These are phyloP conservation scores for Annulohypoxylon bovei DNA, from an alignment of 495 filamentous ascomycete species.

Conservation along the genomic window DNA sequence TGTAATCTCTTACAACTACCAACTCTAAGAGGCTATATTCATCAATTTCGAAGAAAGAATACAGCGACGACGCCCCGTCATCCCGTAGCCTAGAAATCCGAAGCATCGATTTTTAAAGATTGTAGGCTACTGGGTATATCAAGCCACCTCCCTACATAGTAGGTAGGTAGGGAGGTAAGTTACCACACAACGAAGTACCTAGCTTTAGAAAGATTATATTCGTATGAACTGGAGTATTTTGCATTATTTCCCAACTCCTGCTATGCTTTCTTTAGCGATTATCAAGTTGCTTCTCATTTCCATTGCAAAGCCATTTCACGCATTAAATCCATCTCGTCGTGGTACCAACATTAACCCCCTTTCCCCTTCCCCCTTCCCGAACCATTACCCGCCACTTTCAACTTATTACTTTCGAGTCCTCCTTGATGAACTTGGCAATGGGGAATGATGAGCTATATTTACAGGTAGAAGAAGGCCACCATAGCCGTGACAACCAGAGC, in stretches of 20 bases:
- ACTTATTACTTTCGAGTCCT: background rate
- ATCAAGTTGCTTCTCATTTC: background rate
- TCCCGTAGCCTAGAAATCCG: background rate
- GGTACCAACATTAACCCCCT: conserved; percentile 25
- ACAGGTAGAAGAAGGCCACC: conserved; percentile 47
- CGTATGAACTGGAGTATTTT: conserved; percentile 22
- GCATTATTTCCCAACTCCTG: conserved; percentile 28
- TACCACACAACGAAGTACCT: too few species aligned
- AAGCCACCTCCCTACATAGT: too few species aligned
- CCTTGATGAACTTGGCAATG: background rate
- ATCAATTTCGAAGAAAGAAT: background rate
- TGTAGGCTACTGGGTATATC: too few species aligned
- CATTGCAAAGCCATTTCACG: conserved; percentile 18
- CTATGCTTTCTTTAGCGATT: conserved; percentile 16
- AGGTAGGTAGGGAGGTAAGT: too few species aligned
- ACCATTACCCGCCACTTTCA: background rate
- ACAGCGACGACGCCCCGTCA: background rate
- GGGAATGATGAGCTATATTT: conserved; percentile 12
- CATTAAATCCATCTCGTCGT: conserved; percentile 33
- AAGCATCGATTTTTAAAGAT: too few species aligned
- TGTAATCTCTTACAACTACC: background rate
- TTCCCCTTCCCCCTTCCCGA: conserved; percentile 1
- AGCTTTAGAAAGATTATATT: too few species aligned
- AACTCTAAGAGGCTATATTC: background rate
- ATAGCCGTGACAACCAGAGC: conserved; percentile 49